These are phyloP conservation scores for Microcera coccophila DNA, from an alignment of 2,329 filamentous ascomycete species.

Conservation along the genomic window DNA sequence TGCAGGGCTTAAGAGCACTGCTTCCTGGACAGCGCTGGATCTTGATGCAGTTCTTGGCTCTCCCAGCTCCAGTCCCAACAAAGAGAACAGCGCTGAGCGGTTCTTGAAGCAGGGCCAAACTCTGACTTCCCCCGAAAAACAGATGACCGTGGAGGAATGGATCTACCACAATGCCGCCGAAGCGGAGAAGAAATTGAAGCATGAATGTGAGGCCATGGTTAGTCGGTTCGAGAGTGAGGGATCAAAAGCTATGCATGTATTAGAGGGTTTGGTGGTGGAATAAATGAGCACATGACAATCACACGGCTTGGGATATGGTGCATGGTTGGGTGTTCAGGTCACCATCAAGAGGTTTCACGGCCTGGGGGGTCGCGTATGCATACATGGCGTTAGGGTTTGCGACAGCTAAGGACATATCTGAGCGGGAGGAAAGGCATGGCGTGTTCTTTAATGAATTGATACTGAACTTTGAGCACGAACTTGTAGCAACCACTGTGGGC, in stretches of 20 bases:
- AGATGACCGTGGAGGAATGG: constrained; percentile 94
- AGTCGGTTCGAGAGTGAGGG: constrained; percentile 80
- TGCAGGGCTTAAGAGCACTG: constrained; percentile 52
- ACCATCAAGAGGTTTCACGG: no score
- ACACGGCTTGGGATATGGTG: constrained; percentile 5
- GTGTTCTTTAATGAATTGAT: no score
- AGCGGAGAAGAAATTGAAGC: constrained; percentile 74
- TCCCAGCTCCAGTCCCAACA: constrained; percentile 40
- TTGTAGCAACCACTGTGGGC: no score
- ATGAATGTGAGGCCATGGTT: constrained; percentile 81
- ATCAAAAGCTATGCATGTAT: constrained; percentile 66
- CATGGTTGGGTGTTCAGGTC: no score
- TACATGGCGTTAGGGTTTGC: no score
- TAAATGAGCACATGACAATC: constrained; percentile 30
- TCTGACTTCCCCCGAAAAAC: constrained; percentile 72
- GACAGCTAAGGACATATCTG: no score
- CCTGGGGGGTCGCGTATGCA: no score
- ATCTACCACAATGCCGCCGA: constrained; percentile 74
- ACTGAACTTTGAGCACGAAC: no score
- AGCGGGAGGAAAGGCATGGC: no score
- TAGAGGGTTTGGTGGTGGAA: constrained; percentile 68
- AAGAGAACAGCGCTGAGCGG: constrained; percentile 49
- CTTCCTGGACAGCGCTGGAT: constrained; percentile 70
- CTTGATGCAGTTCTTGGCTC: constrained; percentile 66
- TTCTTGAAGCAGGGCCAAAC: constrained; percentile 54